Percentiles rank a stretch among this genome's conserved stretches.
phyloP scores from a whole-genome alignment of 2,329 filamentous ascomycete species.

The Cladophialophora psammophila region DNA sequence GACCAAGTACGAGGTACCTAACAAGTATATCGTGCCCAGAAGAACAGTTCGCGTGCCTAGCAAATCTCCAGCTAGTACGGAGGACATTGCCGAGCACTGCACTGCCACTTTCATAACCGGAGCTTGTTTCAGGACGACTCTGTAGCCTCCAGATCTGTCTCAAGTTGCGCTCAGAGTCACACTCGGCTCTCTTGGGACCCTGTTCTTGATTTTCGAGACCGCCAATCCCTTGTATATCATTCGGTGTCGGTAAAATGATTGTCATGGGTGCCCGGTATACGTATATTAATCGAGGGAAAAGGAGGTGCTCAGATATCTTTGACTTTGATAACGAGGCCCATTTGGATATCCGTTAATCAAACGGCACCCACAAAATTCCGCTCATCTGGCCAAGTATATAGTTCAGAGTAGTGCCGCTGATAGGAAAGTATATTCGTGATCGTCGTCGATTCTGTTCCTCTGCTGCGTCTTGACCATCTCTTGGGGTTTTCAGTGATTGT shows the following conservation, averaged over 20 bases:
- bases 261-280: conserved; percentile 14
- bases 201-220: conserved; percentile 6
- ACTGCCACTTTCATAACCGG: conserved; percentile 26
- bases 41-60: conserved; percentile 10
- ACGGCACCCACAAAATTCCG: not conserved
- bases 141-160: conserved; percentile 17
- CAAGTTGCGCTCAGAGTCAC: not conserved
- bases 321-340: not conserved
- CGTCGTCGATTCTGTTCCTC: not conserved
- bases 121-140: conserved; percentile 28
- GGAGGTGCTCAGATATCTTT: not conserved
- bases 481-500: not conserved
- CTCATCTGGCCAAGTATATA: not conserved
- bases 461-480: not conserved
- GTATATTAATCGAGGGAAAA: not conserved
- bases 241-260: conserved; percentile 4
- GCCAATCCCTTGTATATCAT: not conserved
- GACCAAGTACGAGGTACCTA: no score
- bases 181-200: not conserved
- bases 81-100: conserved; percentile 7
- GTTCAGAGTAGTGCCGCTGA: not conserved
- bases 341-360: conserved; percentile 17
- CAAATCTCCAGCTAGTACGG: conserved; percentile 18
- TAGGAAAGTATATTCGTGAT: not conserved
- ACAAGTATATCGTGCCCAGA: not conserved